These are phyloP conservation scores for Microdochium nivale DNA, from an alignment of 2,329 filamentous ascomycete species.

Conservation along the genomic window DNA sequence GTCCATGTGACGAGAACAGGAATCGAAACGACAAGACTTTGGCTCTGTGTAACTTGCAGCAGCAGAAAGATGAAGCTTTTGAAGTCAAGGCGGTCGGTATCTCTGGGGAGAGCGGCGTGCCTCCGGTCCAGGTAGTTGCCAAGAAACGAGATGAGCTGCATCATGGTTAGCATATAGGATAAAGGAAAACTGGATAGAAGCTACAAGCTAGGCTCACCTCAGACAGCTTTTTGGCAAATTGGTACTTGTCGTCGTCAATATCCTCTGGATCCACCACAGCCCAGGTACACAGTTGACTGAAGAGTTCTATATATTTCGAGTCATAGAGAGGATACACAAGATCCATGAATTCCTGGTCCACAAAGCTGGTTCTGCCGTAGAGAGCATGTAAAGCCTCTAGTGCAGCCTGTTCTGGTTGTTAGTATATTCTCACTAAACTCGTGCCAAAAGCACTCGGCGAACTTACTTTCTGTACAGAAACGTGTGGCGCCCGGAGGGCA, in stretches of 20 bases:
- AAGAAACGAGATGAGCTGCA: constrained; percentile 73
- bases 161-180: constrained; percentile 1
- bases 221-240: constrained; percentile 85
- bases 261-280: constrained; percentile 71
- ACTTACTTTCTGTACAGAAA: constrained; percentile 65
- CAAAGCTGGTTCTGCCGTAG: constrained; percentile 66
- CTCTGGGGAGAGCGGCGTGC: constrained; percentile 53
- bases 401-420: constrained; percentile 48
- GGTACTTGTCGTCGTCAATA: constrained; percentile 85
- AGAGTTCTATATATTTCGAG: constrained; percentile 59
- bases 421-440: neutral
- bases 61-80: constrained; percentile 72
- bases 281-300: constrained; percentile 71
- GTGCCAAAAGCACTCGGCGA: neutral
- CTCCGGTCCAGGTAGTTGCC: constrained; percentile 79
- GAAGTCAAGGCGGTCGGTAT: constrained; percentile 49
- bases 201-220: constrained; percentile 50
- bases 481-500: constrained; percentile 60
- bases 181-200: constrained; percentile 2
- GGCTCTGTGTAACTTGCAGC: constrained; percentile 69
- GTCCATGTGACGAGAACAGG: constrained; percentile 88
- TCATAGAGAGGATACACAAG: constrained; percentile 75
- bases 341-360: constrained; percentile 67
- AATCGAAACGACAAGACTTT: constrained; percentile 88
- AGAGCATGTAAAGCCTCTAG: constrained; percentile 78